Evolutionary conservation across 1,284 basidiomycete species (phyloP).

Genomic region (Fomitopsis betulina): DNA sequence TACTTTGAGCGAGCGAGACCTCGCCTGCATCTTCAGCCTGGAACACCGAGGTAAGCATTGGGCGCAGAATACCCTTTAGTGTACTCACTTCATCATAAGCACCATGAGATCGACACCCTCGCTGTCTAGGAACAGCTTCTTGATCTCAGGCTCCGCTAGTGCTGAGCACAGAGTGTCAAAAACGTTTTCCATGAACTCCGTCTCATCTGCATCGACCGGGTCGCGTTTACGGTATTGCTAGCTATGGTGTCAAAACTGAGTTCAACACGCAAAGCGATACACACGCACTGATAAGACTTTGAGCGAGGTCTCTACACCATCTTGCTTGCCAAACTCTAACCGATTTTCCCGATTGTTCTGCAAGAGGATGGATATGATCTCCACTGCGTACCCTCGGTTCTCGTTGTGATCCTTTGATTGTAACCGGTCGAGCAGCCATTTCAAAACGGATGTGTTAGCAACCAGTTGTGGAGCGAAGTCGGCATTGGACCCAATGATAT

Average conservation of each 20-base stretch:
- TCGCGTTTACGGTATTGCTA: constrained; percentile 81
- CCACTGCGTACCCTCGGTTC: constrained; percentile 84
- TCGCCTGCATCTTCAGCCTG: constrained; percentile 81
- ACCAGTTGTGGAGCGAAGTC: constrained; percentile 67
- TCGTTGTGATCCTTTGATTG: constrained; percentile 72
- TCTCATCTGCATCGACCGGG: constrained; percentile 83
- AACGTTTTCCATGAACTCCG: constrained; percentile 96
- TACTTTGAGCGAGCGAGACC: constrained; percentile 83
- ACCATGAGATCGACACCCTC: constrained; percentile 98
- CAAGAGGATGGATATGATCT: constrained; percentile 85
- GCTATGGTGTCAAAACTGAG: background rate
- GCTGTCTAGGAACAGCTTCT: constrained; percentile 78
- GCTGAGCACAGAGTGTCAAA: constrained; percentile 89
- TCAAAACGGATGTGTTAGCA: constrained; percentile 67
- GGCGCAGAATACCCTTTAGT: background rate
- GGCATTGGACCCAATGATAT: constrained; percentile 83
- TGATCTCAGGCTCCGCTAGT: constrained; percentile 71
- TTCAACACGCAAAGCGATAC: background rate
- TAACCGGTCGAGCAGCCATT: constrained; percentile 82
- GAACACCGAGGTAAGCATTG: constrained; percentile 2
- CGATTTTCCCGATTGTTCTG: constrained; percentile 70
- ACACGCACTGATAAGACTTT: constrained; percentile 75
- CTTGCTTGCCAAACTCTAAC: constrained; percentile 56
- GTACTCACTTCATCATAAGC: constrained; percentile 84
- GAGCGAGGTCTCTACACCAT: constrained; percentile 79